These are phyloP conservation scores for Paramecium octaurelia DNA, from an alignment of 73 alveolate species.

Conservation along the genomic window DNA sequence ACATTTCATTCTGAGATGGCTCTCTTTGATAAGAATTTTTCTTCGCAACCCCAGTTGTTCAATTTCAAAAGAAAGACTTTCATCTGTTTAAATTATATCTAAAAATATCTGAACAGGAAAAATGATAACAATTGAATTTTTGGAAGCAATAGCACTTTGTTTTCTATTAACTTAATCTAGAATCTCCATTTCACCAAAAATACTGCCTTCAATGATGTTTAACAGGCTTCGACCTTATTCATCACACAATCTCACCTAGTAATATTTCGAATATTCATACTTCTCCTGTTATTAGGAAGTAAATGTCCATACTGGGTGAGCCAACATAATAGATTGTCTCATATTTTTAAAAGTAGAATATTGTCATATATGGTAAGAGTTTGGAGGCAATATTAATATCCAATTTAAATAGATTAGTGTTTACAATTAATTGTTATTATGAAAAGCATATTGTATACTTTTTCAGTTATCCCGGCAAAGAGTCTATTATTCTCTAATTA, in stretches of 20 bases:
- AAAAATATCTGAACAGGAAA: background rate
- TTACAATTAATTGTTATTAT: background rate
- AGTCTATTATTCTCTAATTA: background rate
- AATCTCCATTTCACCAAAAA: slow-evolving; percentile 31
- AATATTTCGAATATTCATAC: background rate
- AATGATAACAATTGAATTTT: background rate
- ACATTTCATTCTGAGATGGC: slow-evolving; percentile 7
- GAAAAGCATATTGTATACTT: background rate
- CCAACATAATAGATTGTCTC: slow-evolving; percentile 21
- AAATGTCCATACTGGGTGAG: background rate
- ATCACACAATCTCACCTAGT: slow-evolving; percentile 17
- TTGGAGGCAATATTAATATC: slow-evolving; percentile 1
- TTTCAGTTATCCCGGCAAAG: background rate
- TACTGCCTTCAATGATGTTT: background rate
- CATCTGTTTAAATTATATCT: background rate
- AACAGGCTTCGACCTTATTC: background rate
- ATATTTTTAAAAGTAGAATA: background rate
- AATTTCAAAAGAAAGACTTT: background rate
- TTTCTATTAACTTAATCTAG: background rate
- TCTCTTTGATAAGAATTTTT: background rate
- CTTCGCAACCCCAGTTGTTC: slow-evolving; percentile 30
- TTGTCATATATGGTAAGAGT: background rate
- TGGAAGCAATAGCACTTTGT: background rate
- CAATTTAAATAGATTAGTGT: slow-evolving; percentile 19
- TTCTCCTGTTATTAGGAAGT: slow-evolving; percentile 29